Evolutionary conservation across 2,329 filamentous ascomycete species (phyloP).

Genomic region (Ambrosiella beaveri): DNA sequence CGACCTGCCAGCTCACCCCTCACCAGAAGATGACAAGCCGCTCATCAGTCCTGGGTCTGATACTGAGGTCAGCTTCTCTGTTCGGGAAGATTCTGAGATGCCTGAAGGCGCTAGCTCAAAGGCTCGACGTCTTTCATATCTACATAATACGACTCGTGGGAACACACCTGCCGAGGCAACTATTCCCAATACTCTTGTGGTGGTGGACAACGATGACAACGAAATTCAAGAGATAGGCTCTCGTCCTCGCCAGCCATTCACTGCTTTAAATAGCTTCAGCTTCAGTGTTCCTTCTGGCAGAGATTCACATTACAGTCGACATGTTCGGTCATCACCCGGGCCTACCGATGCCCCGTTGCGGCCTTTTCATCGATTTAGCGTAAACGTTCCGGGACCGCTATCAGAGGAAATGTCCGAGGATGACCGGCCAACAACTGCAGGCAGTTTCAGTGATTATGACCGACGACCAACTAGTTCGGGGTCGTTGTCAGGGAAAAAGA

Average conservation of each 20-base stretch:
- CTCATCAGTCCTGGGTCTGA: background rate
- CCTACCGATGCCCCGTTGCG: background rate
- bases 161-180: background rate
- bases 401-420: background rate
- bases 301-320: background rate
- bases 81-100: background rate
- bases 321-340: background rate
- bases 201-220: background rate
- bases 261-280: background rate
- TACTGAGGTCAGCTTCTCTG: background rate
- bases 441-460: background rate
- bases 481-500: background rate
- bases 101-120: background rate
- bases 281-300: background rate
- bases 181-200: background rate
- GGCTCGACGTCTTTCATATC: background rate
- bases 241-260: background rate
- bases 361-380: too few relatives aligned
- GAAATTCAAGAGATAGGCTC: background rate
- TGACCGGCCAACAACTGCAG: background rate
- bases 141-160: slow-evolving; percentile 1
- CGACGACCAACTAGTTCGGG: background rate
- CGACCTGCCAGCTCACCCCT: background rate
- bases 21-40: background rate
- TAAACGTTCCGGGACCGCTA: too few relatives aligned